phyloP scores from a whole-genome alignment of 495 filamentous ascomycete genomes.

The Parachaetomium inaequale region DNA sequence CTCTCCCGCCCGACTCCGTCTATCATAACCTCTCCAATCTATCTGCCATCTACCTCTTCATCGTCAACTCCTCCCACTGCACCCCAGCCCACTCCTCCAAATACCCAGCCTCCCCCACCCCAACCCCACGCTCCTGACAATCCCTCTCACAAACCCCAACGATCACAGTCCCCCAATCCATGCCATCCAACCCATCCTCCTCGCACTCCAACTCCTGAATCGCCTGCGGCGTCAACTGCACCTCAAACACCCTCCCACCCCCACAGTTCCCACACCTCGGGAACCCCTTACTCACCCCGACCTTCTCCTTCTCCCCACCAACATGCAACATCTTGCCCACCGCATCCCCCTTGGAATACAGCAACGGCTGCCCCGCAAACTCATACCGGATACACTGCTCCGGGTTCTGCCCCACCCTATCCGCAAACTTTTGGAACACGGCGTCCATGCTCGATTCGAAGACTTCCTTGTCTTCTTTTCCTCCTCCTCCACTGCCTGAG shows the following conservation, averaged over 20 bases:
- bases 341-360: constrained; percentile 72
- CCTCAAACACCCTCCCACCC: constrained; percentile 67
- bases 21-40: background rate
- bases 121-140: constrained; percentile 31
- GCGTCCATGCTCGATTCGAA: constrained; percentile 83
- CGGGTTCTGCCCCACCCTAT: constrained; percentile 82
- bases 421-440: constrained; percentile 88
- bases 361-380: constrained; percentile 71
- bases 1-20: background rate
- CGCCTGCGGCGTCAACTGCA: constrained; percentile 86
- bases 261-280: constrained; percentile 77
- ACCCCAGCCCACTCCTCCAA: constrained; percentile 95
- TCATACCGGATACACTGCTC: constrained; percentile 94
- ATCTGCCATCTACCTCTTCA: constrained; percentile 24
- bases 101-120: constrained; percentile 47
- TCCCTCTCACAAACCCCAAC: constrained; percentile 68
- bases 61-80: constrained; percentile 81
- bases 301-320: constrained; percentile 15
- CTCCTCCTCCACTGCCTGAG: constrained; percentile 44
- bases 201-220: constrained; percentile 85
- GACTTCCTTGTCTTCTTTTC: constrained; percentile 72
- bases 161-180: constrained; percentile 98
- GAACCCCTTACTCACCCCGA: constrained; percentile 43
- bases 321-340: constrained; percentile 61
- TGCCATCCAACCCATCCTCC: constrained; percentile 74